Conservation (phyloP, 106 monocot genomes). For the Phalaenopsis aphrodite region DNA sequence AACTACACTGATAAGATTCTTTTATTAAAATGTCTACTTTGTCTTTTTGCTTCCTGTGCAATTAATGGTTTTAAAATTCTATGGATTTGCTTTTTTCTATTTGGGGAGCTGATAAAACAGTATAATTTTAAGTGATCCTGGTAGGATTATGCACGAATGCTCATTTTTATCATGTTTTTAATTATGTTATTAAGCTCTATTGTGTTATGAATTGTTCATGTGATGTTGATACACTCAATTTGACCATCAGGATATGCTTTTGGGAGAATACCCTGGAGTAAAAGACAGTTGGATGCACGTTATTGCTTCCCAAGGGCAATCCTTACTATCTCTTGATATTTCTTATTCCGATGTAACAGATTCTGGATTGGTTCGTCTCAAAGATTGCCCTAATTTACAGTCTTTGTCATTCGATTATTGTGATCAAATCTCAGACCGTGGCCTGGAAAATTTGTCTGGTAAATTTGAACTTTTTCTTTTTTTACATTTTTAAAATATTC, state of each 20-base stretch:
- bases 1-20: neutral
- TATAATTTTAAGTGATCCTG: neutral
- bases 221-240: neutral
- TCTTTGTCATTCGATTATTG: constrained; percentile 66
- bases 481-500: neutral
- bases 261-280: constrained; percentile 92
- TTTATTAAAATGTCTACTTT: neutral
- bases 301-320: constrained; percentile 80
- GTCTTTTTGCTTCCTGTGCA: neutral
- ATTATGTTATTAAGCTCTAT: neutral
- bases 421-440: constrained; percentile 62
- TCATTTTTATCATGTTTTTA: neutral
- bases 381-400: constrained; percentile 61
- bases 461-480: constrained; percentile 4
- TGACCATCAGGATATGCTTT: constrained; percentile 60
- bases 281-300: constrained; percentile 83
- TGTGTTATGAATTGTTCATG: neutral
- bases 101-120: neutral
- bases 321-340: constrained; percentile 84
- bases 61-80: neutral
- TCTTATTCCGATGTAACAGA: constrained; percentile 90
- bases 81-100: neutral
- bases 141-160: neutral
- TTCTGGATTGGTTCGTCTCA: constrained; percentile 50
- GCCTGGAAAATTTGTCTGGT: constrained; percentile 64